Base-by-base conservation (phyloP, 176 grass and related monocot species). In the Bothriochloa decipiens region DNA sequence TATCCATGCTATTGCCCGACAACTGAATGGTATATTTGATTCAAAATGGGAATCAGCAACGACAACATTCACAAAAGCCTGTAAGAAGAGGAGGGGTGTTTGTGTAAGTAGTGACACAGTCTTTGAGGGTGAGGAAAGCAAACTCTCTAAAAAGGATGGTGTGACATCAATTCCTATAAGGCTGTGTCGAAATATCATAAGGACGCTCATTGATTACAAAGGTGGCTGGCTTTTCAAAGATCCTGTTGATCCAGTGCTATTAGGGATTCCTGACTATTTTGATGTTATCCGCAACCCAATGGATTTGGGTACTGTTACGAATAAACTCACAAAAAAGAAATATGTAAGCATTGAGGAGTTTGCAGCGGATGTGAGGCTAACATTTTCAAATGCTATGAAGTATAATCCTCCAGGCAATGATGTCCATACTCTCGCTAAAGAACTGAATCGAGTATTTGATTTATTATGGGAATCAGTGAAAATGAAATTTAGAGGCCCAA, bases 351-450 rank as follows among this genome's bases (percentile, higher is more conserved):
- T 82, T 17, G 14, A 74, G 77, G 85, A 97, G 52, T 97, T 95
- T 81, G 84, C 84, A 35, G 77, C 80, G 61, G 92, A 97, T 97
- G 92, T 95, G 70, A 93, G 78, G 67, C 75, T 93, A 55, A 97
- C 92, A 70, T 95, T 97, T 70, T 91, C 92, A 36, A 97, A 97
- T 82, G 95, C 95, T 28, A 93, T 95, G 95, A 78, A 55, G 33
- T 97, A 97, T 83, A 97, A 97, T 85, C 87, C 91, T 88, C 92
- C 91, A 22, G 80, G 37, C 65, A 91, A 93, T 91, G 49, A 87
- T 76, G 89, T 97, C 42, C 91, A 97, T 76, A 1, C 23, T 25
- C 70, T 97, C 86, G 95, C 95, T 6, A 70, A 93, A 45, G 22
- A 93, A 47, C 73, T 97, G 85, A 86, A 92, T 64, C 62, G 78